phyloP scores from a whole-genome alignment of 2,329 filamentous ascomycete genomes.

The Diaporthe capsici region DNA sequence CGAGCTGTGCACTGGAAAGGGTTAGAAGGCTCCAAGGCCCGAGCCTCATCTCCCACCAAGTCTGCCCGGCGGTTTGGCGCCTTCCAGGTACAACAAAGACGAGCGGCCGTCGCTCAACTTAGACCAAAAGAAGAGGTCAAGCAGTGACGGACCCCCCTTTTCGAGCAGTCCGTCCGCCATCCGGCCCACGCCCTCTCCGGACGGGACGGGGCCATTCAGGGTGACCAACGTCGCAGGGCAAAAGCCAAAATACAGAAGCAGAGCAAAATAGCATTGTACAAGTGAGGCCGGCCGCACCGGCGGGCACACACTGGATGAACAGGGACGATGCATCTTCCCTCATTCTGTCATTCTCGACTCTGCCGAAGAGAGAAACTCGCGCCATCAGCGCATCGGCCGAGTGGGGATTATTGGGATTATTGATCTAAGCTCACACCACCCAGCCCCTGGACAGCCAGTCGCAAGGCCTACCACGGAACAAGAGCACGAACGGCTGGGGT shows the following conservation, averaged over 20 bases:
- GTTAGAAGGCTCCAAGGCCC: not conserved
- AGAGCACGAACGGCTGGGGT: conserved; percentile 15
- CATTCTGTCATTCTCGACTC: not conserved
- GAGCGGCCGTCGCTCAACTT: not conserved
- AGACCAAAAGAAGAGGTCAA: not conserved
- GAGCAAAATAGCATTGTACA: not conserved
- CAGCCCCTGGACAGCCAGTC: not conserved
- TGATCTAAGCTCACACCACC: not conserved
- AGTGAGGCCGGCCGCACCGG: not conserved
- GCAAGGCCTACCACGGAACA: conserved; percentile 2
- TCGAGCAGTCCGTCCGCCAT: not conserved
- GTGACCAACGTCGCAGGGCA: not conserved
- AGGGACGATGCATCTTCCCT: not conserved
- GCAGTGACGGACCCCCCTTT: not conserved
- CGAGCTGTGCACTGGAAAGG: not conserved
- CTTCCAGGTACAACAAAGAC: not conserved
- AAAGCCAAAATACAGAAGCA: conserved; percentile 8
- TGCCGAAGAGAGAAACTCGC: not conserved
- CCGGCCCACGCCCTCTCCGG: not conserved
- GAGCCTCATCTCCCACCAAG: not conserved
- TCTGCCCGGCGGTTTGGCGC: too few species aligned
- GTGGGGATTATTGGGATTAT: not conserved
- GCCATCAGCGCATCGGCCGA: not conserved
- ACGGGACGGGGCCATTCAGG: not conserved
- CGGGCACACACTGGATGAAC: not conserved